Conservation (phyloP, 2,329 filamentous ascomycete genomes). For the Bretziella fagacearum region DNA sequence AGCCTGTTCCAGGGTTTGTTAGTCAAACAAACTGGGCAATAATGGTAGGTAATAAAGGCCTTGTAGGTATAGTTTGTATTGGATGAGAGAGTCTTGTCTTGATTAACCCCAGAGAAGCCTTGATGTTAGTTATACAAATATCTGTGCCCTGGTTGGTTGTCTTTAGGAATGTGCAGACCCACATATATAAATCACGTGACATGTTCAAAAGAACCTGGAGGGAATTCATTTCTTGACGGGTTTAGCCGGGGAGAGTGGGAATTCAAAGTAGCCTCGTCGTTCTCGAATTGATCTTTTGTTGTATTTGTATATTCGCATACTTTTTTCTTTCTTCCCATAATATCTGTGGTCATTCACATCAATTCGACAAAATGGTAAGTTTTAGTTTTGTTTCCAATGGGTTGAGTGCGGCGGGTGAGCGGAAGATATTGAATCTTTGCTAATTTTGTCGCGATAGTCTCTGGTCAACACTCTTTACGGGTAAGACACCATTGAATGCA, state of each 20-base stretch:
- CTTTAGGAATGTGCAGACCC: background rate
- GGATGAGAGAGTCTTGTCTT: no score
- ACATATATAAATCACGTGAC: background rate
- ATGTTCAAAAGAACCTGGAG: background rate
- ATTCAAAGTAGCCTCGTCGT: background rate
- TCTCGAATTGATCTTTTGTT: background rate
- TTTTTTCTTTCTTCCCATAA: background rate
- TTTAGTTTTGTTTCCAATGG: conserved; percentile 21
- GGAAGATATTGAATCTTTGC: background rate
- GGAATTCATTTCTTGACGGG: background rate
- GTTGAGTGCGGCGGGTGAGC: background rate
- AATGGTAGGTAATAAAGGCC: no score
- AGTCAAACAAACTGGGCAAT: no score
- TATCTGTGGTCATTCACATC: conserved; percentile 4
- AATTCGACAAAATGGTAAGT: conserved; percentile 11
- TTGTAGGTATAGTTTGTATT: no score
- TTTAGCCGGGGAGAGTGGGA: background rate
- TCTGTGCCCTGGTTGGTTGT: background rate
- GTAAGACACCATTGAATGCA: conserved; percentile 25
- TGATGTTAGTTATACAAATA: no score
- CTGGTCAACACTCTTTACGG: conserved; percentile 38
- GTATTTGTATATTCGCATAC: background rate
- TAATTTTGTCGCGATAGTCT: conserved; percentile 19
- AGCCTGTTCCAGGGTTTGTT: no score
- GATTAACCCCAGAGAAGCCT: no score